Base-by-base conservation (phyloP, 768 basidiomycete genomes). In the Rhodocollybia butyracea region DNA sequence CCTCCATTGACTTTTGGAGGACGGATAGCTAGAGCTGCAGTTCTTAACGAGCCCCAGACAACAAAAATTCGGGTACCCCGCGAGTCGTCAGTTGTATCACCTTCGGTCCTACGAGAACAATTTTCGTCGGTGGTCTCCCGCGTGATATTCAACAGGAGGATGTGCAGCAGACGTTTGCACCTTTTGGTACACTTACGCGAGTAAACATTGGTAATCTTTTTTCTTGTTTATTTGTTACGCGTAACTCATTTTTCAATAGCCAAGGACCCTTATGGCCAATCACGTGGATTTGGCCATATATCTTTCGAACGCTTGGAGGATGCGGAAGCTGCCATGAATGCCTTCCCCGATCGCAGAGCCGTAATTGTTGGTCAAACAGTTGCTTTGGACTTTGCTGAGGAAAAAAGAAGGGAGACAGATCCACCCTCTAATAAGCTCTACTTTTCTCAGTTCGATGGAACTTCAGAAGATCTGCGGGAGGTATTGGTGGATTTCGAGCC, bases 21-120 rank as follows among this genome's bases (percentile, higher is more conserved):
- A 5, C 29, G 53, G 5, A 43, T 21, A 24, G n/a, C 53, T 13
- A 27, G 41, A 38, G 17, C 46, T 21, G 41, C 31, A 27, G 13
- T 54, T 11, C 34, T 54, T 21, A 32, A 54, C 12, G 41, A 43
- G 30, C 42, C 53, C 26, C 53, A 54, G n/a, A 30, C 27, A 21
- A 43, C 17, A 24, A 5, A 43, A 19, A 21, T 1, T 5, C 11
- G 19, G 8, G 12, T 39, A n/a, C 7, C 19, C 41, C n/a, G n/a
- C n/a, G n/a, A n/a, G n/a, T n/a, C n/a, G n/a, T n/a, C n/a, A n/a
- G n/a, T n/a, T n/a, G n/a, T n/a, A n/a, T n/a, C n/a, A n/a, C n/a
- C n/a, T n/a, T n/a, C n/a, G n/a, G n/a, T 13, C 42, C 42, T 34
- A 31, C 53, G 17, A 38, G 26, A 10, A 45, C 53, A 2, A 24